A percentile compares a stretch with the other conserved stretches of the same genome.
phyloP scores from a whole-genome alignment of 2,329 filamentous ascomycete species.

The Trichothecium roseum region DNA sequence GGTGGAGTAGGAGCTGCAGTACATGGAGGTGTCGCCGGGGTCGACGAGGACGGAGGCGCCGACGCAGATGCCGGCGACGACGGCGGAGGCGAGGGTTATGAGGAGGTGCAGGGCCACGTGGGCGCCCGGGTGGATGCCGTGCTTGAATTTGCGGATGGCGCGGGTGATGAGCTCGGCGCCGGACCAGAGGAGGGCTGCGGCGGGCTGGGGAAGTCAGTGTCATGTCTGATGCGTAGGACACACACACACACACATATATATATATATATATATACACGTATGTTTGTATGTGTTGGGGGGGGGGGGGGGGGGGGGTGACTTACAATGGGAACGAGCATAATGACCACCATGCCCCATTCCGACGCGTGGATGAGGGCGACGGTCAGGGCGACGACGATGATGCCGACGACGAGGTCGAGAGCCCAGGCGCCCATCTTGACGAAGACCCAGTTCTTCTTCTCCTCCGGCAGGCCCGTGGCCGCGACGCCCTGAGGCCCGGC shows the following conservation, averaged over 20 bases:
- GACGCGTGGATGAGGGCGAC: constrained; percentile 11
- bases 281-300: background rate
- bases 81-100: constrained; percentile 24
- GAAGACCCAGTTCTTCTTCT: constrained; percentile 14
- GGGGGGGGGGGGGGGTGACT: background rate
- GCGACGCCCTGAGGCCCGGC: constrained; percentile 6
- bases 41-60: constrained; percentile 8
- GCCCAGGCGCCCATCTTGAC: constrained; percentile 20
- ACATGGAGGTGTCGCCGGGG: constrained; percentile 1
- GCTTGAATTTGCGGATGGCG: constrained; percentile 17
- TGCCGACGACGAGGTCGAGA: constrained; percentile 13
- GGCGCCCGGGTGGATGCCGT: constrained; percentile 30
- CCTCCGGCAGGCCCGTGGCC: constrained; percentile 6
- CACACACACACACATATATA: too few species aligned
- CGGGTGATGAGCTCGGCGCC: constrained; percentile 26
- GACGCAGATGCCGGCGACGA: constrained; percentile 12
- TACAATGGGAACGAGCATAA: constrained; percentile 7
- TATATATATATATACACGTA: too few species aligned
- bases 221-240: background rate
- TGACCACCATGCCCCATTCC: constrained; percentile 4
- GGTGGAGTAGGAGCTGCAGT: background rate
- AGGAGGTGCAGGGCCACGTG: constrained; percentile 31
- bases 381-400: constrained; percentile 16
- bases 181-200: constrained; percentile 25
- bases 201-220: constrained; percentile 16